Base-by-base conservation (phyloP, 768 basidiomycete species). In the Hemileccinum rubropunctum region DNA sequence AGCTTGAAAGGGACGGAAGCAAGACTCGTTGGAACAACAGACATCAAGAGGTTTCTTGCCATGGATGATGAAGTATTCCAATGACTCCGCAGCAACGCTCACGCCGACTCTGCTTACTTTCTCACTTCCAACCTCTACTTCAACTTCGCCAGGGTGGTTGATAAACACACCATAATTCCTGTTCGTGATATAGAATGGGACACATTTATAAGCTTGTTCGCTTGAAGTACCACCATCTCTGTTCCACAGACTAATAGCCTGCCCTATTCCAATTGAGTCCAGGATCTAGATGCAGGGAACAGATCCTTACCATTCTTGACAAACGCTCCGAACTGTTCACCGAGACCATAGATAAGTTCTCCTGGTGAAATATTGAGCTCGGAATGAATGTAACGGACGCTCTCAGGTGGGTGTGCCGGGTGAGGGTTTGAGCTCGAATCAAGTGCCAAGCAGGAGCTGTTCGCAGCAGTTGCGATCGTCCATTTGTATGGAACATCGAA, bases 121-220 rank as follows among this genome's bases (percentile, higher is more conserved):
- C 65, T 85, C 83, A 55, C 81, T 80, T 12, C 80, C 79, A 4
- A 88, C 79, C 60, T 88, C 86, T 35, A 88, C 77, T 59, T 88
- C 85, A 21, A 89, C 84, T 58, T 88, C 86, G 10, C 84, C 87
- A 0, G 84, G 76, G 56, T 87, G 79, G 65, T 88, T 86, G 61
- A 90, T 80, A 61, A 88, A 89, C 13, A 88, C 77, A 30, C 86
- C 88, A 53, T 88, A 89, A 49, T 81, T 81, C 41, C 80, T 72
- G 61, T 83, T 84, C 14, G 83, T 84, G 59, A 86, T 78, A 54
- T 83, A 84, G 66, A 85, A 86, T 1, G 83, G 83, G 13, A 85
- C 73, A 51, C 78, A 80, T 75, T 83, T 83, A 65, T 84, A 84
- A 1, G 81, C 79, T 57, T 83, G 81, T 32, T 83, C 82, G 52